phyloP scores from a whole-genome alignment of 23 red algal species.

The Agarophyton chilense region DNA sequence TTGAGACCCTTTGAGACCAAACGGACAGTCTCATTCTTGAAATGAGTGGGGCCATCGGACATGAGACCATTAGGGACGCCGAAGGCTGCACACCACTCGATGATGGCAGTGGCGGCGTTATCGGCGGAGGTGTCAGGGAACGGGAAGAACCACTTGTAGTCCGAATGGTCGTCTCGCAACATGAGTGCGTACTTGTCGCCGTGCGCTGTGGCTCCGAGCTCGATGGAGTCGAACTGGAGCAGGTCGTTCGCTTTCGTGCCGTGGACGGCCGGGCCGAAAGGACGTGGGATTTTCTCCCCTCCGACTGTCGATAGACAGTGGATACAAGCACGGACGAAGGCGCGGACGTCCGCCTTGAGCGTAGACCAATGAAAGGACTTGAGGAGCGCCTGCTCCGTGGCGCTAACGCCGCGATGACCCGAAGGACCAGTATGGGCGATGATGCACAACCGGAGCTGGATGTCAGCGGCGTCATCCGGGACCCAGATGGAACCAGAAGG shows the following conservation, averaged over 20 bases:
- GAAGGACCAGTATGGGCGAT: constrained; percentile 24
- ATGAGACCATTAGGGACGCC: constrained; percentile 25
- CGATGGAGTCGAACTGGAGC: constrained; percentile 52
- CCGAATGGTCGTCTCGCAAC: constrained; percentile 17
- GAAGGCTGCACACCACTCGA: constrained; percentile 30
- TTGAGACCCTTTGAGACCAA: constrained; percentile 7
- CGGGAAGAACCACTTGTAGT: constrained; percentile 42
- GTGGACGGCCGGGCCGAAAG: constrained; percentile 10
- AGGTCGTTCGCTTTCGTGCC: constrained; percentile 36
- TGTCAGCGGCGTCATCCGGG: constrained; percentile 14
- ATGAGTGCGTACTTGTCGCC: constrained; percentile 35
- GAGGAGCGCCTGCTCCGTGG: no score
- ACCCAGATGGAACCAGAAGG: constrained; percentile 23
- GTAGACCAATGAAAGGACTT: constrained; percentile 28
- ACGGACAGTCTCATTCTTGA: constrained; percentile 43
- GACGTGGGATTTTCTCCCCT: constrained; percentile 51
- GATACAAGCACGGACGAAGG: constrained; percentile 46
- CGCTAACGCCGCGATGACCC: background rate
- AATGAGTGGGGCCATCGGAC: constrained; percentile 32
- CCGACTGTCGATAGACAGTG: constrained; percentile 46
- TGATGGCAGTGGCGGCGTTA: constrained; percentile 11
- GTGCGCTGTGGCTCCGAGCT: background rate
- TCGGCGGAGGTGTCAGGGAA: constrained; percentile 31
- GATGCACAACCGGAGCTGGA: constrained; percentile 29
- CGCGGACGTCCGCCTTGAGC: constrained; percentile 11